Percentiles rank a stretch among this genome's conserved stretches.
These are phyloP conservation scores for Hypoxylon sp. DNA, from an alignment of 2,329 filamentous ascomycete species.

Conservation along the genomic window DNA sequence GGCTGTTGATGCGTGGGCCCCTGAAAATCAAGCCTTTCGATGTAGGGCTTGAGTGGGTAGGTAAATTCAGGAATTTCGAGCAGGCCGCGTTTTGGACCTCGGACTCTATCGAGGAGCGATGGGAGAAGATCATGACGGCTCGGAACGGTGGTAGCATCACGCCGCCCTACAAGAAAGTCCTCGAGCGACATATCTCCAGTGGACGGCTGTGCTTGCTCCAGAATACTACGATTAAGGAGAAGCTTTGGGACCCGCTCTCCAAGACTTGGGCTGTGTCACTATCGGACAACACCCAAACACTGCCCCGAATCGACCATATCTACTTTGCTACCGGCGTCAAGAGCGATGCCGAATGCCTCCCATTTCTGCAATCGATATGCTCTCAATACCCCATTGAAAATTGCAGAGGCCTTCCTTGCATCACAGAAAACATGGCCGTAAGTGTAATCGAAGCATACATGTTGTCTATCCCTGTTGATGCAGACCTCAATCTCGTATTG, in stretches of 20 bases:
- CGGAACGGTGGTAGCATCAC: conserved; percentile 84
- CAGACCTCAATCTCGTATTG: not conserved
- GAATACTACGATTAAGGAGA: conserved; percentile 68
- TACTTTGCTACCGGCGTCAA: conserved; percentile 83
- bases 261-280: conserved; percentile 62
- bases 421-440: conserved; percentile 79
- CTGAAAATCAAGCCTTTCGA: conserved; percentile 82
- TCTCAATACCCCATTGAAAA: conserved; percentile 72
- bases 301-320: conserved; percentile 75
- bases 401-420: conserved; percentile 77
- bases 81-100: conserved; percentile 84
- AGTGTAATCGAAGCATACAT: not conserved
- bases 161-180: conserved; percentile 75
- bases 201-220: conserved; percentile 70
- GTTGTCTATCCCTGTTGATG: not conserved
- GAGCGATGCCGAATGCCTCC: conserved; percentile 72
- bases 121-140: conserved; percentile 75
- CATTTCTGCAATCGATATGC: conserved; percentile 73
- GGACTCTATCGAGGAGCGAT: conserved; percentile 77
- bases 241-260: conserved; percentile 63
- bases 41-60: conserved; percentile 82
- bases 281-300: conserved; percentile 62
- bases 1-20: conserved; percentile 75
- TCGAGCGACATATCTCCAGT: conserved; percentile 71
- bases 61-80: conserved; percentile 84